A percentile compares a stretch with the other conserved stretches of the same genome.
Evolutionary conservation across 805 yeast genomes (phyloP).

Genomic region (Candida qinlingensis): DNA sequence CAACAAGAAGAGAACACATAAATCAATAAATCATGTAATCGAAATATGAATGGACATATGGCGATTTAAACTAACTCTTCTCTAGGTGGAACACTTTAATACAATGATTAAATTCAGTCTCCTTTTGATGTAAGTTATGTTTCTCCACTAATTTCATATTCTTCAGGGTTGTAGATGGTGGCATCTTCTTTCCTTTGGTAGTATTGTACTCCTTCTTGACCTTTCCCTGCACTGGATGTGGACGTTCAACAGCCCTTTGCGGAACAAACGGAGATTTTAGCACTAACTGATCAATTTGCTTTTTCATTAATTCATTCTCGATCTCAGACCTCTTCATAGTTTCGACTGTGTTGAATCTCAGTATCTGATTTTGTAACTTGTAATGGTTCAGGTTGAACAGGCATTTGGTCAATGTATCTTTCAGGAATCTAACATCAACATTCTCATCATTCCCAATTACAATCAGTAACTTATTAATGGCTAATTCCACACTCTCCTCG

Average conservation of each 20-base stretch:
- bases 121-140: slow-evolving; percentile 1
- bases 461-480: slow-evolving; percentile 1
- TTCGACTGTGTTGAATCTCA: slow-evolving; percentile 19
- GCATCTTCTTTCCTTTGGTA: background rate
- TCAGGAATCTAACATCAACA: slow-evolving; percentile 2
- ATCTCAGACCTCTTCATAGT: slow-evolving; percentile 16
- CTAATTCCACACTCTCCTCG: slow-evolving; percentile 1
- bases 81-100: slow-evolving; percentile 16
- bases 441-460: slow-evolving; percentile 1
- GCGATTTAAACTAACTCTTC: background rate
- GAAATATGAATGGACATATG: too few relatives aligned
- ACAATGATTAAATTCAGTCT: slow-evolving; percentile 11
- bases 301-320: slow-evolving; percentile 20
- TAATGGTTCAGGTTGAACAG: slow-evolving; percentile 16
- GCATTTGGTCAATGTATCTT: slow-evolving; percentile 8
- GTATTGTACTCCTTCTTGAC: background rate
- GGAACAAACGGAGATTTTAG: slow-evolving; percentile 20
- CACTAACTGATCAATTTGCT: slow-evolving; percentile 16
- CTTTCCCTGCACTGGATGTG: background rate
- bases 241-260: background rate
- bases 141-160: slow-evolving; percentile 12
- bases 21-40: background rate
- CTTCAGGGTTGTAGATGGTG: background rate
- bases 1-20: background rate
- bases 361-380: slow-evolving; percentile 18